These are phyloP conservation scores for Nakazawaea pomicola DNA, from an alignment of 805 yeast species.

Conservation along the genomic window DNA sequence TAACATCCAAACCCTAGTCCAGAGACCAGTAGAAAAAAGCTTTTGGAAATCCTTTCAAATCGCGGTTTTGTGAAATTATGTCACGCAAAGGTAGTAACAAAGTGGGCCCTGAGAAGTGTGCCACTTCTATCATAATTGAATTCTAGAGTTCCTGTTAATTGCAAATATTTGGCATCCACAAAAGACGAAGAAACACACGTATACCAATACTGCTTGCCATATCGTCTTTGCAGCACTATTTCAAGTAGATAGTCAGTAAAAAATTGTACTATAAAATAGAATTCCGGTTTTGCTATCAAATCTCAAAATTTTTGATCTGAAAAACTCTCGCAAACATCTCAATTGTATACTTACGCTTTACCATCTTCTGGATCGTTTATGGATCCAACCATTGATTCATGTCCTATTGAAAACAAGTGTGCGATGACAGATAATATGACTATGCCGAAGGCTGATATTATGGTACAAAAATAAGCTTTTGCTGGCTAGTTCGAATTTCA, in stretches of 20 bases:
- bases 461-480: constrained; percentile 93
- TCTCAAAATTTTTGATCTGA: too few species aligned
- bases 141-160: constrained; percentile 60
- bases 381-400: constrained; percentile 92
- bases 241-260: constrained; percentile 4
- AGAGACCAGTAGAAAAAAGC: too few species aligned
- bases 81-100: too few species aligned
- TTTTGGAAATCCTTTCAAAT: too few species aligned
- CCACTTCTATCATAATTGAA: constrained; percentile 40
- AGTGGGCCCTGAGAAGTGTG: too few species aligned
- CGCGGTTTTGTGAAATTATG: too few species aligned
- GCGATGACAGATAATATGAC: constrained; percentile 85
- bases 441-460: constrained; percentile 87
- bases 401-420: constrained; percentile 69
- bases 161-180: constrained; percentile 82
- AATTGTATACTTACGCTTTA: constrained; percentile 55
- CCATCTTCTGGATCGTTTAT: constrained; percentile 90
- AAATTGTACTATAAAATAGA: neutral
- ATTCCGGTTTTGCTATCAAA: too few species aligned
- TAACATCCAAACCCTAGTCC: too few species aligned
- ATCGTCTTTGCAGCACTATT: constrained; percentile 79
- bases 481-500: constrained; percentile 41
- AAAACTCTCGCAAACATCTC: too few species aligned
- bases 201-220: constrained; percentile 83
- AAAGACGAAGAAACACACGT: constrained; percentile 72